Evolutionary conservation across 1,284 basidiomycete genomes (phyloP).

Genomic region (Sanghuangporus weigelae): DNA sequence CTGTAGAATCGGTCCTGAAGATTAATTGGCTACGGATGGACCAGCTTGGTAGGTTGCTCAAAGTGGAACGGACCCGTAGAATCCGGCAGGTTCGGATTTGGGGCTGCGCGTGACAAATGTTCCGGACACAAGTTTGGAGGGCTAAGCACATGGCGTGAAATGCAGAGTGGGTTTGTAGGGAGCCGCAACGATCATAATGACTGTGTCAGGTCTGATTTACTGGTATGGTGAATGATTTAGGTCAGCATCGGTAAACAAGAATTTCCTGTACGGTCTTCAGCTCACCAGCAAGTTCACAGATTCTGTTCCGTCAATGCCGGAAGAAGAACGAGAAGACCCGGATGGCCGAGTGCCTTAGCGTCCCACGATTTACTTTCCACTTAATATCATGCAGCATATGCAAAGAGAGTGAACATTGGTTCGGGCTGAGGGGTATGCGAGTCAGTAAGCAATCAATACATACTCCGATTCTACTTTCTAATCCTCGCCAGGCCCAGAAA

Average conservation of each 20-base stretch:
- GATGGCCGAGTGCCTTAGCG: background rate
- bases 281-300: background rate
- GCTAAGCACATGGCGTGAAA: background rate
- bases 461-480: too few species aligned
- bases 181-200: background rate
- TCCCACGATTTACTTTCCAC: background rate
- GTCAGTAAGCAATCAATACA: too few species aligned
- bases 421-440: too few species aligned
- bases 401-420: too few species aligned
- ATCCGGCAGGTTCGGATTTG: background rate
- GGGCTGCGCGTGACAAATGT: conserved; percentile 2
- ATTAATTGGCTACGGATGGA: background rate
- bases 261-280: background rate
- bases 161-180: background rate
- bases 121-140: background rate
- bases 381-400: too few species aligned
- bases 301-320: background rate
- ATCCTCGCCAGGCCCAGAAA: too few species aligned
- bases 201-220: background rate
- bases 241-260: background rate
- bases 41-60: background rate
- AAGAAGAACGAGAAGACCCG: background rate
- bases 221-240: background rate
- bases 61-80: background rate
- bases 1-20: background rate